Percentiles rank a stretch among this genome's conserved stretches.
These are phyloP conservation scores for Aristolochia contorta DNA, from an alignment of 164 flowering plant species.

Conservation along the genomic window DNA sequence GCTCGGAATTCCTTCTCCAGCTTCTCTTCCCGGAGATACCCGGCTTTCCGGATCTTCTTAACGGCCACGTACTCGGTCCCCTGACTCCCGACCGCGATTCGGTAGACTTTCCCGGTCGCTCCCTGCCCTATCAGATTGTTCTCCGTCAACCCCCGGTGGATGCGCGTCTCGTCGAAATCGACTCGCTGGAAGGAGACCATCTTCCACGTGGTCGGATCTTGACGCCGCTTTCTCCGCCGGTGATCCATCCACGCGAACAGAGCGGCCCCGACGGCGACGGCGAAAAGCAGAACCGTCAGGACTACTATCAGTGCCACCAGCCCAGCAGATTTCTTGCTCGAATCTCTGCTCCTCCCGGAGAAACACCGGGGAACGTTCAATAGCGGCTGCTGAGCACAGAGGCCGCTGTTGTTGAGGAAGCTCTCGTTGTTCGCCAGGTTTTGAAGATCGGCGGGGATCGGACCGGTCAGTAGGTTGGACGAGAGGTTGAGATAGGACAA, in stretches of 20 bases:
- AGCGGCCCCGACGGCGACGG: slow-evolving; percentile 13
- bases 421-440: slow-evolving; percentile 41
- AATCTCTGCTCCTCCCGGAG: not conserved
- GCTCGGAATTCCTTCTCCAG: slow-evolving; percentile 55
- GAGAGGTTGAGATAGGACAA: slow-evolving; percentile 52
- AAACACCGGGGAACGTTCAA: slow-evolving; percentile 23
- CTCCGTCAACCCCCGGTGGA: slow-evolving; percentile 46
- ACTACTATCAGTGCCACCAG: slow-evolving; percentile 24
- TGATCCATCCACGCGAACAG: slow-evolving; percentile 23
- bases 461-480: slow-evolving; percentile 52
- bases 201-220: slow-evolving; percentile 42
- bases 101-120: slow-evolving; percentile 74
- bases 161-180: slow-evolving; percentile 40
- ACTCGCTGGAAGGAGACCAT: slow-evolving; percentile 64
- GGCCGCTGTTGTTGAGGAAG: slow-evolving; percentile 55
- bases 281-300: slow-evolving; percentile 12
- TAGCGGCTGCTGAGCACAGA: slow-evolving; percentile 33
- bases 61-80: slow-evolving; percentile 55
- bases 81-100: slow-evolving; percentile 17
- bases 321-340: slow-evolving; percentile 12
- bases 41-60: slow-evolving; percentile 51
- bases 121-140: slow-evolving; percentile 65
- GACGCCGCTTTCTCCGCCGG: slow-evolving; percentile 20
- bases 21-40: slow-evolving; percentile 23
- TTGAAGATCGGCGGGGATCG: slow-evolving; percentile 43